phyloP scores from a whole-genome alignment of 2,329 filamentous ascomycete genomes.

The Cladosporium sp. region DNA sequence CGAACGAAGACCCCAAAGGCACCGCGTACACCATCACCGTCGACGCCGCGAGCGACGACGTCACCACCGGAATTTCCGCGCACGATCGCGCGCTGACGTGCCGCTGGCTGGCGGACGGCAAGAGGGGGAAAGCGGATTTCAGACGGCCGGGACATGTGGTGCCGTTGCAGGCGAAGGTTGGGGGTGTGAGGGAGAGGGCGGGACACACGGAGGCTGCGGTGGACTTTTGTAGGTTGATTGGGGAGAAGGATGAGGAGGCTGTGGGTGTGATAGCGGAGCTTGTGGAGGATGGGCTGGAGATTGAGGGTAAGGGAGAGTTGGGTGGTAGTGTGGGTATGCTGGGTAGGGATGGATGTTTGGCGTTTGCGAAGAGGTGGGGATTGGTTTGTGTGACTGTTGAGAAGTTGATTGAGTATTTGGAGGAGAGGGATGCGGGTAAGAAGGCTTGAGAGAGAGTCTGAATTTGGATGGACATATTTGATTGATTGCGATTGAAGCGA shows the following conservation, averaged over 20 bases:
- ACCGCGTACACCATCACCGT: slow-evolving; percentile 93
- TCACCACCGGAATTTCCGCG: slow-evolving; percentile 88
- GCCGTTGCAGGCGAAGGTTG: slow-evolving; percentile 74
- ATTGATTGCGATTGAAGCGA: slow-evolving; percentile 1
- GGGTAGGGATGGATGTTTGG: slow-evolving; percentile 81
- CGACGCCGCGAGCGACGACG: slow-evolving; percentile 67
- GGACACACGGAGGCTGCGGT: slow-evolving; percentile 95
- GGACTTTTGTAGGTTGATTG: slow-evolving; percentile 84
- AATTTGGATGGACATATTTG: not conserved
- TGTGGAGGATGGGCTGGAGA: slow-evolving; percentile 78
- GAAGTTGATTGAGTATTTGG: slow-evolving; percentile 77
- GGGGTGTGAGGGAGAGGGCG: slow-evolving; percentile 75
- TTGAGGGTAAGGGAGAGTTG: slow-evolving; percentile 67
- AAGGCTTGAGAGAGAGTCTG: slow-evolving; percentile 8
- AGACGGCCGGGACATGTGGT: slow-evolving; percentile 87
- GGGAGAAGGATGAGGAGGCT: slow-evolving; percentile 68
- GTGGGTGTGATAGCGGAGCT: slow-evolving; percentile 89
- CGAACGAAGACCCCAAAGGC: slow-evolving; percentile 76
- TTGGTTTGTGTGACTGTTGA: slow-evolving; percentile 95
- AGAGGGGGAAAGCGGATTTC: slow-evolving; percentile 62
- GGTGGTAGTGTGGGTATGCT: slow-evolving; percentile 78
- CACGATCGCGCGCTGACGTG: slow-evolving; percentile 84
- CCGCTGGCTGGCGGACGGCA: slow-evolving; percentile 70
- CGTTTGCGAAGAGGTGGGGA: slow-evolving; percentile 84
- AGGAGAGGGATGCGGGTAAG: slow-evolving; percentile 66